phyloP scores from a whole-genome alignment of 768 basidiomycete species.

The Trametes meyenii region DNA sequence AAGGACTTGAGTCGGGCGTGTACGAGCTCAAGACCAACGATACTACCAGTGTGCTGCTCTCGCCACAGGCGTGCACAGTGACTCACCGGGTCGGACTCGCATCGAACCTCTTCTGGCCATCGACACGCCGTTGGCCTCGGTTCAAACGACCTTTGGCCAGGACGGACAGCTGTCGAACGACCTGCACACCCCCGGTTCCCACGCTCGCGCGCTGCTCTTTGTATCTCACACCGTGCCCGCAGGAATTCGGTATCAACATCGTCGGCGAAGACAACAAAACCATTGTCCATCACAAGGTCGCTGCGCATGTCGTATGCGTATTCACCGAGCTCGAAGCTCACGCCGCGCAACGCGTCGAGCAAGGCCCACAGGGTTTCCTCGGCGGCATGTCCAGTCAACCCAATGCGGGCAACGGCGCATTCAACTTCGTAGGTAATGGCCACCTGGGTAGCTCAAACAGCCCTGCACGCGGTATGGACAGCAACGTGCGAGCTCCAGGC shows the following conservation, averaged over 20 bases:
- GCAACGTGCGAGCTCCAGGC: no score
- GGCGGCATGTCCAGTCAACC: constrained; percentile 38
- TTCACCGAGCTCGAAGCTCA: no score
- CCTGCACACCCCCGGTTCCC: not conserved
- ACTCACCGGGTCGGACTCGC: no score
- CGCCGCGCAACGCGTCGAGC: constrained; percentile 72
- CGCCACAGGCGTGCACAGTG: no score
- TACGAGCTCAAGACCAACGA: constrained; percentile 95
- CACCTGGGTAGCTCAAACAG: constrained; percentile 31
- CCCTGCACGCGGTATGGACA: constrained; percentile 61
- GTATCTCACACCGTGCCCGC: constrained; percentile 2
- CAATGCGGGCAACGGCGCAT: constrained; percentile 42
- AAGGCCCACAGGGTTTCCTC: constrained; percentile 39
- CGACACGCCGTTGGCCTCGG: no score
- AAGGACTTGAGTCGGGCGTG: constrained; percentile 89
- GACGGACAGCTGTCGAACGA: no score
- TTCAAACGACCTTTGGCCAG: no score
- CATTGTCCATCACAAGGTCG: no score
- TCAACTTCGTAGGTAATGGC: constrained; percentile 44
- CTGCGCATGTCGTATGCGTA: no score
- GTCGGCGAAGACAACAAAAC: no score
- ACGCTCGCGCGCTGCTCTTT: not conserved
- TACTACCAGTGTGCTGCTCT: constrained; percentile 49
- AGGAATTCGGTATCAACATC: no score
- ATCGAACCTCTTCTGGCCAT: no score